phyloP scores from a whole-genome alignment of 2,329 filamentous ascomycete genomes.

The Talaromyces verruculosus region DNA sequence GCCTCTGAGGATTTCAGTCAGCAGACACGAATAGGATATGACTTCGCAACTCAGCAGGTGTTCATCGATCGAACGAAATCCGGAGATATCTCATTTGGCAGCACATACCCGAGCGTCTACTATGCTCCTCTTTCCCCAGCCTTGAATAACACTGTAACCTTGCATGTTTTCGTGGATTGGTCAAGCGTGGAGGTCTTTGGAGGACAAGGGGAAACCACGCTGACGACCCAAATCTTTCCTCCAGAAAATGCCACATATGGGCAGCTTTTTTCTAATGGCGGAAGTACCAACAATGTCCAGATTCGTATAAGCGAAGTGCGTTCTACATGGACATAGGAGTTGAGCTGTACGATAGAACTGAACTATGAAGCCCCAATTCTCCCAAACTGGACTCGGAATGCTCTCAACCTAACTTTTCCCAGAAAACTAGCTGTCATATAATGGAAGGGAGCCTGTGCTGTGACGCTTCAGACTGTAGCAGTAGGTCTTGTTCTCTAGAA shows the following conservation, averaged over 20 bases:
- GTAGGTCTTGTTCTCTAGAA: background rate
- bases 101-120: slow-evolving; percentile 28
- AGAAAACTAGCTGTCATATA: background rate
- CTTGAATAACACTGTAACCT: slow-evolving; percentile 24
- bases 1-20: slow-evolving; percentile 26
- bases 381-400: background rate
- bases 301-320: slow-evolving; percentile 16
- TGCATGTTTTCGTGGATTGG: slow-evolving; percentile 32
- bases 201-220: slow-evolving; percentile 28
- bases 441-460: background rate
- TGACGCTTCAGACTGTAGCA: background rate
- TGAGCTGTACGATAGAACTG: background rate
- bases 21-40: slow-evolving; percentile 32
- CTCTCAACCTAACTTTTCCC: background rate
- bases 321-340: slow-evolving; percentile 19
- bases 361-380: background rate
- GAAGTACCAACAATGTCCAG: slow-evolving; percentile 23
- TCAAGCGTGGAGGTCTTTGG: slow-evolving; percentile 34
- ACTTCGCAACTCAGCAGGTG: slow-evolving; percentile 27
- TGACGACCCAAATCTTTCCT: slow-evolving; percentile 35
- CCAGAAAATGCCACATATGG: slow-evolving; percentile 23
- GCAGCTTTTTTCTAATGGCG: slow-evolving; percentile 24
- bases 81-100: slow-evolving; percentile 28
- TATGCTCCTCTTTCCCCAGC: slow-evolving; percentile 24
- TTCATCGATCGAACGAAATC: slow-evolving; percentile 30